Evolutionary conservation across 2,329 filamentous ascomycete genomes (phyloP), one percentile per base, ranked within the genome.

Genomic region (Fusarium nelsonii): DNA sequence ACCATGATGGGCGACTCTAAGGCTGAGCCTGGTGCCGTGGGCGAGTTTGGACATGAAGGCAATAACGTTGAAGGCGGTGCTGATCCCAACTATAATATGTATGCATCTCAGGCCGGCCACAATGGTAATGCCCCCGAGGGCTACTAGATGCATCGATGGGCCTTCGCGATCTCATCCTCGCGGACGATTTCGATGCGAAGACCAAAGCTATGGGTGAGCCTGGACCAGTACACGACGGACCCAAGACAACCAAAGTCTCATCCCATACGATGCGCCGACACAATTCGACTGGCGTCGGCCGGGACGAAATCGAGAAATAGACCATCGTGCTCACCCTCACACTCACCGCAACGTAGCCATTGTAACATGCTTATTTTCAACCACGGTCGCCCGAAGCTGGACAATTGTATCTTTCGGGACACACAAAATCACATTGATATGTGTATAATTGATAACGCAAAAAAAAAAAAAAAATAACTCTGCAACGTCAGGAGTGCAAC

Each of bases 101-200:
- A 88, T 73, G 78, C 78, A 32, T 79, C 81, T n/a, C 84, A 87
- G 71, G 75, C 81, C 36, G 84, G 84, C 30, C 88, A 90, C 70
- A 90, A 90, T 73, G 88, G 88, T 37, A 81, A 86, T n/a, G 78
- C 81, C 26, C 78, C 82, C 44, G 87, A 88, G 33, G 81, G 82
- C 48, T 89, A 87, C 75, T 87, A 83, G 54, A 30, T 3, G 40
- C 20, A 14, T n/a, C 18, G 16, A 18, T 15, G 15, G 45, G 15
- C 14, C 28, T 9, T 16, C 6, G n/a, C 5, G 6, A 28, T 16
- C 32, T 16, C 18, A 26, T 49, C 32, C 33, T 34, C 8, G 20
- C 12, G 10, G 18, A 15, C 15, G 9, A 7, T 48, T 28, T 23
- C 23, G 20, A n/a, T 36, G n/a, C n/a, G 15, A 16, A 34, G 18